These are phyloP conservation scores for Kodamaea restingae DNA, from an alignment of 805 yeast genomes.

Conservation along the genomic window DNA sequence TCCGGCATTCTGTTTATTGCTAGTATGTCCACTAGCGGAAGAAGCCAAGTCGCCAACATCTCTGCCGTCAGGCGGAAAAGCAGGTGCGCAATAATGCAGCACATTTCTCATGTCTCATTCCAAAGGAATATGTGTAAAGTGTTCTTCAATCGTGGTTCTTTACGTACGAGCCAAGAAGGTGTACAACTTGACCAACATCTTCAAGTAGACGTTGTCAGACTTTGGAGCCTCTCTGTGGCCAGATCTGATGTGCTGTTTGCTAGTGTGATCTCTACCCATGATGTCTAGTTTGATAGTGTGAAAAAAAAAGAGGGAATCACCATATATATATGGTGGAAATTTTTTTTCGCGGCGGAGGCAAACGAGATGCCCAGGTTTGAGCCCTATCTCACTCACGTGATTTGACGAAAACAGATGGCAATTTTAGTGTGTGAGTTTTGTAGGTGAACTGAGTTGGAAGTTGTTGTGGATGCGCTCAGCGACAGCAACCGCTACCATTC, in stretches of 20 bases:
- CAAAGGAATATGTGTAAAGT: constrained; percentile 5
- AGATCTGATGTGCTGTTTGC: constrained; percentile 92
- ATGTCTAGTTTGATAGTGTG: constrained; percentile 10
- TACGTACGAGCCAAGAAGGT: constrained; percentile 99
- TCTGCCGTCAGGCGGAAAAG: constrained; percentile 1
- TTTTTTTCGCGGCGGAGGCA: background rate
- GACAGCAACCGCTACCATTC: no score
- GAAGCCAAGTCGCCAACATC: constrained; percentile 2
- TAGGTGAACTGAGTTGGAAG: no score
- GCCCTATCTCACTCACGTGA: background rate
- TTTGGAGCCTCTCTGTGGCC: constrained; percentile 99
- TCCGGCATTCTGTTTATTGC: constrained; percentile 6
- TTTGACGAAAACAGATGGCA: no score
- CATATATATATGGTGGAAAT: constrained; percentile 1
- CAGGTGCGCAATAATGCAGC: background rate
- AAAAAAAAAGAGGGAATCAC: constrained; percentile 1
- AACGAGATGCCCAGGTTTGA: background rate
- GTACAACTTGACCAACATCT: constrained; percentile 95
- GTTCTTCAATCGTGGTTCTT: no score
- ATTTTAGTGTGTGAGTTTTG: no score
- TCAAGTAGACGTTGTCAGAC: constrained; percentile 98
- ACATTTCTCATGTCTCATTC: background rate
- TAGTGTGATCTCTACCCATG: constrained; percentile 97
- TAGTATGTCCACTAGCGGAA: constrained; percentile 12
- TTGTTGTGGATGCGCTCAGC: no score